phyloP scores from a whole-genome alignment of 2,329 filamentous ascomycete species.

The Thelonectria blattea region DNA sequence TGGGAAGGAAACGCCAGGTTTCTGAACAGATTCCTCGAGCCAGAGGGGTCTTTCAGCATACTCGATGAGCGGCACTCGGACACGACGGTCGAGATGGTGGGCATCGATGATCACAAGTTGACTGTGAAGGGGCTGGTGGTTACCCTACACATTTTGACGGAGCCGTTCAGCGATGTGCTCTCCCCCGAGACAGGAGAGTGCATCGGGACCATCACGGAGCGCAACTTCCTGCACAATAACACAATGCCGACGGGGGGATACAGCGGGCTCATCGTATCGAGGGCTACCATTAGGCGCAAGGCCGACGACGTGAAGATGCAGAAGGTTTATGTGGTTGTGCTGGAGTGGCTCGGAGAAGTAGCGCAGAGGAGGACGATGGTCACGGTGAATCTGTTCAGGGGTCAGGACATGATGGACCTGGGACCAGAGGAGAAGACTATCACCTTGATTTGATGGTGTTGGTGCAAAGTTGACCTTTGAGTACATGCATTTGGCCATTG shows the following conservation, averaged over 20 bases:
- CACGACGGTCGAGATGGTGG: neutral
- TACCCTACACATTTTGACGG: neutral
- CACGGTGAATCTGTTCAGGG: neutral
- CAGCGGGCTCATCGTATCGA: neutral
- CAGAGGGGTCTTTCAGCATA: neutral
- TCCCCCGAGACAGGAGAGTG: neutral
- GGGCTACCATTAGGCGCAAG: neutral
- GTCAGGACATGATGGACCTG: neutral
- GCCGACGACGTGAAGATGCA: neutral
- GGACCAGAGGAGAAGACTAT: neutral
- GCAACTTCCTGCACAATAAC: constrained; percentile 1
- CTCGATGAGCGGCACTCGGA: neutral
- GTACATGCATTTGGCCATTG: too few relatives aligned
- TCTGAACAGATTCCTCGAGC: neutral
- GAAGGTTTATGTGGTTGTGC: neutral
- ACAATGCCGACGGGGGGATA: constrained; percentile 1
- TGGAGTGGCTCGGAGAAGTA: neutral
- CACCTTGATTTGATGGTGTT: neutral
- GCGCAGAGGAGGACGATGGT: constrained; percentile 1
- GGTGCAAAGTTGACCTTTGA: too few relatives aligned
- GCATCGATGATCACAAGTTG: neutral
- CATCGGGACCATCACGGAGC: neutral
- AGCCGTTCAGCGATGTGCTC: constrained; percentile 5
- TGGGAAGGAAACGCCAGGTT: constrained; percentile 1
- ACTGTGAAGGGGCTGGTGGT: neutral